phyloP scores from a whole-genome alignment of 345 rosid species.

The Eucalyptus coolabah region DNA sequence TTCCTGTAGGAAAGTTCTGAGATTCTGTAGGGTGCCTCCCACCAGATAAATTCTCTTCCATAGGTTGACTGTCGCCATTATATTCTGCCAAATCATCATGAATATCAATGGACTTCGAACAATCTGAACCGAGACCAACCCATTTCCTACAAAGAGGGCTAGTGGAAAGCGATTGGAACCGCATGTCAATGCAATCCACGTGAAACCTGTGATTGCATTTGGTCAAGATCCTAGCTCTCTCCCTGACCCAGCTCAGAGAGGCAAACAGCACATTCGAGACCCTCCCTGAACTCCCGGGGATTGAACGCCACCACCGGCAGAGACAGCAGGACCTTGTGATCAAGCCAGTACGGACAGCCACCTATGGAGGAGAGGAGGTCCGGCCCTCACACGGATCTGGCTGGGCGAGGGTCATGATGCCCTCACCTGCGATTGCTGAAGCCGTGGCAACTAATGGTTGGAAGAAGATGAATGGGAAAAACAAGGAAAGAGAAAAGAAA shows the following conservation, averaged over 20 bases:
- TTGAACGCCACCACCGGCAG: constrained; percentile 45
- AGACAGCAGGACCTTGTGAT: constrained; percentile 30
- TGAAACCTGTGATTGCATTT: constrained; percentile 80
- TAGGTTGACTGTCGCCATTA: not conserved
- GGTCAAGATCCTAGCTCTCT: constrained; percentile 64
- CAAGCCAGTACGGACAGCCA: constrained; percentile 21
- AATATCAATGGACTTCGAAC: not conserved
- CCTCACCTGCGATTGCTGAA: not conserved
- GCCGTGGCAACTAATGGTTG: not conserved
- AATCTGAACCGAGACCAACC: constrained; percentile 4
- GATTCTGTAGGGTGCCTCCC: constrained; percentile 24
- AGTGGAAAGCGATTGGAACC: constrained; percentile 84
- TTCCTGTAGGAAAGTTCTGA: constrained; percentile 61
- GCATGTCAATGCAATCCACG: constrained; percentile 91
- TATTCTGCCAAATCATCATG: not conserved
- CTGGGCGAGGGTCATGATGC: not conserved
- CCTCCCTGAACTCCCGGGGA: constrained; percentile 33
- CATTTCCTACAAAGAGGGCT: constrained; percentile 72
- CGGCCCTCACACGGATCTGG: not conserved
- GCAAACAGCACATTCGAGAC: constrained; percentile 74
- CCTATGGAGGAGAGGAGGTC: constrained; percentile 6
- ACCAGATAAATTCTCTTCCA: constrained; percentile 12
- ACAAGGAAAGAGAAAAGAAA: too few species aligned
- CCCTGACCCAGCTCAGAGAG: constrained; percentile 58
- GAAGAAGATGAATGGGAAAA: not conserved